Conservation (phyloP, 1,284 basidiomycete genomes). For the Ustilago cynodontis region DNA sequence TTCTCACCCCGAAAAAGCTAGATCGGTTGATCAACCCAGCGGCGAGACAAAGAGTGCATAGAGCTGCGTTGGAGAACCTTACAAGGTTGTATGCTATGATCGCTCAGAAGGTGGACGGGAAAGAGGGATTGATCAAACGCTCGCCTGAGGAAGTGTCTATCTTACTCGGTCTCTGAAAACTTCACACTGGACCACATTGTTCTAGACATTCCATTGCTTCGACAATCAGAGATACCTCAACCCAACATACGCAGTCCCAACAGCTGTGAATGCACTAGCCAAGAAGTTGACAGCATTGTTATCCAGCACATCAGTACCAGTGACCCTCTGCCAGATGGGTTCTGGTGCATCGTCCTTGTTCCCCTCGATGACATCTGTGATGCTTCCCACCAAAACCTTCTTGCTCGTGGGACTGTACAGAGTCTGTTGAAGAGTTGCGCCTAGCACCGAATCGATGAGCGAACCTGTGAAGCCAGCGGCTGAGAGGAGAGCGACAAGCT, state of each 20-base stretch:
- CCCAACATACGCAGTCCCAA: conserved; percentile 39
- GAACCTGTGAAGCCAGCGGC: conserved; percentile 74
- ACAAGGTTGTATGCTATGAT: conserved; percentile 33
- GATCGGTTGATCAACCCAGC: conserved; percentile 26
- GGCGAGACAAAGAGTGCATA: conserved; percentile 36
- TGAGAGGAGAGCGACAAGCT: conserved; percentile 72
- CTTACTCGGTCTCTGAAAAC: conserved; percentile 42
- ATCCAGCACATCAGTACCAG: conserved; percentile 79
- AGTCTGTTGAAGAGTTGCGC: conserved; percentile 87
- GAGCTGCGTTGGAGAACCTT: conserved; percentile 27
- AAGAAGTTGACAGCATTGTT: conserved; percentile 76
- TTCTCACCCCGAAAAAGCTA: conserved; percentile 42
- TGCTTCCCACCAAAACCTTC: conserved; percentile 74
- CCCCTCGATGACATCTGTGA: conserved; percentile 12
- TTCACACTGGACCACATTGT: neutral
- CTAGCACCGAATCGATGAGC: conserved; percentile 74
- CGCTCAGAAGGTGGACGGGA: conserved; percentile 24
- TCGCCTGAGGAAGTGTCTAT: conserved; percentile 42
- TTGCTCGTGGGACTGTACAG: conserved; percentile 78
- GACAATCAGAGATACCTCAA: conserved; percentile 17
- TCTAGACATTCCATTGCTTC: neutral
- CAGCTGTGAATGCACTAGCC: conserved; percentile 32
- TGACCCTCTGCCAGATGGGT: conserved; percentile 74
- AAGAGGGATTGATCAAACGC: conserved; percentile 27
- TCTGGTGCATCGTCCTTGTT: conserved; percentile 46